phyloP scores from a whole-genome alignment of 805 yeast species.

The Spencermartinsiella europaea region DNA sequence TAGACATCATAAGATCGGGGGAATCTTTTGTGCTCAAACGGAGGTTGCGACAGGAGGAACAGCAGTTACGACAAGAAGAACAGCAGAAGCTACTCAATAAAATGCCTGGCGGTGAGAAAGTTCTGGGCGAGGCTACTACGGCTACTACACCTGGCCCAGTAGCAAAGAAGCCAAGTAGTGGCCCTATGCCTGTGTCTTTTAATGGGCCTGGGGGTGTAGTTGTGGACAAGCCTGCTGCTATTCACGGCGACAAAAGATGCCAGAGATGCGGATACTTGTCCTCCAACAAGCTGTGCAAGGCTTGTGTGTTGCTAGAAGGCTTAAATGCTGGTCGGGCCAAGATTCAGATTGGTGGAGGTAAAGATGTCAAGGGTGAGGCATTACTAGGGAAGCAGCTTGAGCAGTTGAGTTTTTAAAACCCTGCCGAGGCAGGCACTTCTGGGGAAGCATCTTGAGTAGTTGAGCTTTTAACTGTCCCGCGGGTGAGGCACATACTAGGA shows the following conservation, averaged over 20 bases:
- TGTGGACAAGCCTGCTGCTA: not conserved
- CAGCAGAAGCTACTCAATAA: no score
- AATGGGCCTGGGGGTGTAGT: not conserved
- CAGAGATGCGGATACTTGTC: constrained; percentile 89
- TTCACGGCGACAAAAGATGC: constrained; percentile 42
- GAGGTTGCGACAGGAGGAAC: constrained; percentile 15
- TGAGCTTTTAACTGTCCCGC: no score
- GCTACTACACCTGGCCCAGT: not conserved
- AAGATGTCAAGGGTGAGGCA: constrained; percentile 15
- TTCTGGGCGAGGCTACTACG: not conserved
- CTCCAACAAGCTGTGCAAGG: constrained; percentile 84
- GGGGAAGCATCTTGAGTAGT: no score
- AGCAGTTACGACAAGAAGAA: constrained; percentile 3
- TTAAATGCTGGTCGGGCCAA: constrained; percentile 72
- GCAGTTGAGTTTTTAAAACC: constrained; percentile 55
- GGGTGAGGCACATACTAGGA: no score
- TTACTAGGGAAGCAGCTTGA: constrained; percentile 39
- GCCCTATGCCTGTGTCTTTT: not conserved
- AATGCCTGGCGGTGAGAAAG: no score
- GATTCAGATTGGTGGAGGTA: constrained; percentile 35
- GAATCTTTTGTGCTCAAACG: constrained; percentile 61
- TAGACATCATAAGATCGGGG: constrained; percentile 92
- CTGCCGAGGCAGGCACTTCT: no score
- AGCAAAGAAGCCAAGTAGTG: constrained; percentile 1
- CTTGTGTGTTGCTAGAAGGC: constrained; percentile 83